Conservation (phyloP, 1,284 basidiomycete species). For the Vanrija sp. region DNA sequence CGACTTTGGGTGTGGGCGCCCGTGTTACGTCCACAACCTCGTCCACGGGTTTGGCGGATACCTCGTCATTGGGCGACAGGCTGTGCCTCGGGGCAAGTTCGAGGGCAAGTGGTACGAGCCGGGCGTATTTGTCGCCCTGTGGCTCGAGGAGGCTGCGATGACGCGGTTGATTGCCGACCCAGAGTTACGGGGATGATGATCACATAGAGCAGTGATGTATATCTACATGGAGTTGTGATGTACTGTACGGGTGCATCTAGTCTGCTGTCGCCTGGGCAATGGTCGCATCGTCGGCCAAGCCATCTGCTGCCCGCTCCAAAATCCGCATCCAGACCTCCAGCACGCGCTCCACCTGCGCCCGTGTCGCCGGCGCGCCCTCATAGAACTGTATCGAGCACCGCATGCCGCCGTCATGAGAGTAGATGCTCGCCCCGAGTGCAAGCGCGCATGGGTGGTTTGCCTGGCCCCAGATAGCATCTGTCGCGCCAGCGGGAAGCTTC, state of each 20-base stretch:
- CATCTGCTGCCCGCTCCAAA: background rate
- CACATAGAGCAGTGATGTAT: background rate
- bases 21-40: constrained; percentile 32
- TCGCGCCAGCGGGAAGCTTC: constrained; percentile 22
- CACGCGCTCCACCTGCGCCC: background rate
- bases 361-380: background rate
- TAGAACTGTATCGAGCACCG: background rate
- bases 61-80: constrained; percentile 2
- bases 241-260: too few relatives aligned
- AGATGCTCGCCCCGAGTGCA: background rate
- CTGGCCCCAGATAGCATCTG: constrained; percentile 34
- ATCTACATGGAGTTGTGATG: too few relatives aligned
- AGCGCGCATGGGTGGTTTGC: constrained; percentile 1
- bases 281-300: background rate
- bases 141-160: constrained; percentile 12
- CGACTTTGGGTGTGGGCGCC: constrained; percentile 46
- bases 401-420: background rate
- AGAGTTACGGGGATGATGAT: background rate
- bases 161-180: constrained; percentile 3
- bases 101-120: constrained; percentile 10
- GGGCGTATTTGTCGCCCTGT: constrained; percentile 6
- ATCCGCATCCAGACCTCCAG: background rate
- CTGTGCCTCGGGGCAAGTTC: background rate
- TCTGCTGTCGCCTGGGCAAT: too few relatives aligned
- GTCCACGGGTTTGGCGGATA: constrained; percentile 8